A percentile compares a stretch with the other conserved stretches of the same genome.
phyloP scores from a whole-genome alignment of 495 filamentous ascomycete species.

The Usnea hakonensis region DNA sequence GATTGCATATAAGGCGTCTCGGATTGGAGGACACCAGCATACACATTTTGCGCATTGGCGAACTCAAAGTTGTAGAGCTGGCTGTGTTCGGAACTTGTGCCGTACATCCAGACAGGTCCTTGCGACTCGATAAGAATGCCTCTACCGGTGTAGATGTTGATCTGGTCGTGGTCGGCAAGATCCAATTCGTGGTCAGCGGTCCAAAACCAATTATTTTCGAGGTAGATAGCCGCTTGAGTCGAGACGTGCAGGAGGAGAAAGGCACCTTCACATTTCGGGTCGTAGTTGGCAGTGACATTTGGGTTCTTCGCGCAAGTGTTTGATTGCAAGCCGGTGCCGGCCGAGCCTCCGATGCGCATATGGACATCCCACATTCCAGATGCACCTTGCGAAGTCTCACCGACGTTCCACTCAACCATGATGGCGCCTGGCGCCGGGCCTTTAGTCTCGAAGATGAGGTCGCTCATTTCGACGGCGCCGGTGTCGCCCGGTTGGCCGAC shows the following conservation, averaged over 20 bases:
- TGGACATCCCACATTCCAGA: constrained; percentile 89
- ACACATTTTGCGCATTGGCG: constrained; percentile 69
- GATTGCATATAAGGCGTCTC: constrained; percentile 90
- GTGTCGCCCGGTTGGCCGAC: constrained; percentile 72
- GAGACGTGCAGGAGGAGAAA: constrained; percentile 82
- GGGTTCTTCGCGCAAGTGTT: constrained; percentile 69
- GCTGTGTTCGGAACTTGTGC: constrained; percentile 79
- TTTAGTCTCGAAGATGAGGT: constrained; percentile 71
- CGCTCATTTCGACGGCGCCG: constrained; percentile 76
- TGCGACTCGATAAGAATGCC: constrained; percentile 69
- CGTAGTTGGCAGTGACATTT: constrained; percentile 43
- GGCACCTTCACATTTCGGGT: constrained; percentile 55
- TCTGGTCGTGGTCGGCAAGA: constrained; percentile 63
- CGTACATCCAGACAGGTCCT: constrained; percentile 56
- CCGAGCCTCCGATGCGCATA: constrained; percentile 72
- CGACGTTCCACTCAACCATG: constrained; percentile 86
- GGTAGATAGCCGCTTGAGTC: constrained; percentile 58
- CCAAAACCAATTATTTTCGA: constrained; percentile 96
- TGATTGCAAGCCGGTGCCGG: constrained; percentile 72
- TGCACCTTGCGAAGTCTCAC: constrained; percentile 57
- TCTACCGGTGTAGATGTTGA: constrained; percentile 87
- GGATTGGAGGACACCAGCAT: constrained; percentile 78
- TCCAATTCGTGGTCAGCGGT: constrained; percentile 91
- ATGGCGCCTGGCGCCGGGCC: constrained; percentile 78
- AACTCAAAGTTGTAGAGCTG: constrained; percentile 89